Evolutionary conservation across 2,329 filamentous ascomycete genomes (phyloP), one percentile per base, ranked within the genome.

Genomic region (Dactylellina cionopaga): DNA sequence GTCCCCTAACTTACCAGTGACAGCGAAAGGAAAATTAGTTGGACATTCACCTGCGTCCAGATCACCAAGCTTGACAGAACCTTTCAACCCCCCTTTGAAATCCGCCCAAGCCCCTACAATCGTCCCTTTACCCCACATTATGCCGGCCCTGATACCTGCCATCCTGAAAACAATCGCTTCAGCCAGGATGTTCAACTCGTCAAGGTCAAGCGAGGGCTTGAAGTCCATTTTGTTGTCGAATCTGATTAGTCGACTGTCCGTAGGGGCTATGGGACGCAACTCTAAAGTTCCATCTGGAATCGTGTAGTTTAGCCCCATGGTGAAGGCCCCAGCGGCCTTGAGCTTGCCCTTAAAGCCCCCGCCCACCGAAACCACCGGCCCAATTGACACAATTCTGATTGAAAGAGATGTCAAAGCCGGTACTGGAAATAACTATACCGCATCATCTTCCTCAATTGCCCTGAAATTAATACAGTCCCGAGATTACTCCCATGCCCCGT

Each of bases 391-490:
- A 3, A 29, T 29, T 19, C 47, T 29, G 47, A 52, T 52, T 1
- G 47, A 33, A 11, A 52, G 35, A 7, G 47, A 29, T 35, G 47
- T 33, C 25, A 52, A 33, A n/a, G n/a, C 47, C n/a, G 47, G 47
- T 13, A 52, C 47, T 10, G 47, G 47, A 22, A 52, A 33, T 13
- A 52, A 33, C 9, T n/a, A 25, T n/a, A 24, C 47, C 47, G 24
- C 24, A 9, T 33, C 47, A 17, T 52, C 47, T n/a, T n/a, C n/a
- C n/a, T n/a, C n/a, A n/a, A n/a, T n/a, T n/a, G n/a, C n/a, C n/a
- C n/a, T n/a, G n/a, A n/a, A n/a, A n/a, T n/a, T n/a, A n/a, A n/a
- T n/a, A n/a, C n/a, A n/a, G n/a, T n/a, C n/a, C n/a, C n/a, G n/a
- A n/a, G n/a, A n/a, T n/a, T n/a, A n/a, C n/a, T n/a, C n/a, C n/a